Base-by-base conservation (phyloP, 179 eudicot genomes). In the Heliamphora pulchella region DNA sequence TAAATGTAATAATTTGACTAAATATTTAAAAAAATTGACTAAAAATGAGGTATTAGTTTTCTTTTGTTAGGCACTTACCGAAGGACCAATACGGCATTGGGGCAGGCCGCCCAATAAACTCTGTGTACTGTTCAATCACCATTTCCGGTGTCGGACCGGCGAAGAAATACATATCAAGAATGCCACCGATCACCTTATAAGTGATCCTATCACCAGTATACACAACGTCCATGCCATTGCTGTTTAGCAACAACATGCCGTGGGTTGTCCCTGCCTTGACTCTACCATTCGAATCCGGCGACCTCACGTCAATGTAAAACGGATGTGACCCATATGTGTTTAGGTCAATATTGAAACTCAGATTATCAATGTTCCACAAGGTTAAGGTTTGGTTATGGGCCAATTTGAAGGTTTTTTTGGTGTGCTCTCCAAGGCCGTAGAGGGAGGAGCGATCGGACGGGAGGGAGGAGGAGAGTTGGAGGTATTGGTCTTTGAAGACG, bases 11-110 rank as follows among this genome's bases (percentile, higher is more conserved):
- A 31, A 31, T 31, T 31, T 31, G 0, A 31, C 31, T 31, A 31
- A 31, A 31, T 31, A 31, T 31, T 31, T 31, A 31, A 31, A 31
- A 31, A 31, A 31, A 31, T 31, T 31, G 31, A 31, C 31, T 31
- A 31, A 31, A 31, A 0, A 31, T 31, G 31, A 31, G 31, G 31
- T 31, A 31, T 31, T 31, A 31, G 31, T 31, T 31, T 31, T 31
- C 31, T 31, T 31, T 31, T 31, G 31, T 31, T 31, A 31, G 31
- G 31, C 7, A 76, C 80, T 54, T 78, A 92, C 97, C 97, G 65
- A 92, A 89, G 53, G 97, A 78, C 97, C 97, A 92, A 82, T 92
- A 92, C 11, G 97, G 97, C 97, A 92, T 91, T 8, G 91, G 91
- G 0, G 94, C 89, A 0, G 94, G 97, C 14, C 94, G 92, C 0